A percentile compares a stretch with the other conserved stretches of the same genome.
These are phyloP conservation scores for Tuber indicum DNA, from an alignment of 495 filamentous ascomycete species.

Conservation along the genomic window DNA sequence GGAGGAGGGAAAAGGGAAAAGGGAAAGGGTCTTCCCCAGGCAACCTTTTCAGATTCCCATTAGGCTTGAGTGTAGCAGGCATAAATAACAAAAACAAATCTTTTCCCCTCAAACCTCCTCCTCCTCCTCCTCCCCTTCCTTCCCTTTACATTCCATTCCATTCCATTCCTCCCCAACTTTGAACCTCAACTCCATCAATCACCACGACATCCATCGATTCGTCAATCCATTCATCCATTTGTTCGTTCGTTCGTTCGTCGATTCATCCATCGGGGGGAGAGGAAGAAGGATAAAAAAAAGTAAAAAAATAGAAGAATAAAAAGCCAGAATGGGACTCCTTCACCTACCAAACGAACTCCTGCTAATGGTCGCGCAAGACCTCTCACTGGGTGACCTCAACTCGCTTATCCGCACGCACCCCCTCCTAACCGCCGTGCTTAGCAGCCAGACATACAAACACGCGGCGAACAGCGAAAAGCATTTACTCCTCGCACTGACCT, in stretches of 20 bases:
- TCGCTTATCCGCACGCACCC: conserved; percentile 4
- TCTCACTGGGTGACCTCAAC: conserved; percentile 2
- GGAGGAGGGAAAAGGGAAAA: neutral
- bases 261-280: neutral
- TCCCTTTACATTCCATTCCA: conserved; percentile 4
- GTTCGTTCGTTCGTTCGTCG: no score
- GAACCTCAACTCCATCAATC: neutral
- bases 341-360: conserved; percentile 2
- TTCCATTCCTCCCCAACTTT: neutral
- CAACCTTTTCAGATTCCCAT: neutral
- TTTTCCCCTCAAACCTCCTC: neutral
- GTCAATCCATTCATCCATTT: neutral
- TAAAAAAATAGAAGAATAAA: neutral
- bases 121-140: neutral
- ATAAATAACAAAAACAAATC: conserved; percentile 3
- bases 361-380: conserved; percentile 4
- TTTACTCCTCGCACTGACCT: conserved; percentile 3
- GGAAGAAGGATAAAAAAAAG: neutral
- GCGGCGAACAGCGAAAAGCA: neutral
- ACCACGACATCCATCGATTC: neutral
- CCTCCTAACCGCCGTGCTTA: conserved; percentile 6
- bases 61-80: neutral
- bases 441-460: neutral
- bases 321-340: conserved; percentile 1
- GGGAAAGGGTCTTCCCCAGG: neutral